Percentiles rank a stretch among this genome's conserved stretches.
Conservation (phyloP, 31 red algal species). For the Asparagopsis taxiformis region DNA sequence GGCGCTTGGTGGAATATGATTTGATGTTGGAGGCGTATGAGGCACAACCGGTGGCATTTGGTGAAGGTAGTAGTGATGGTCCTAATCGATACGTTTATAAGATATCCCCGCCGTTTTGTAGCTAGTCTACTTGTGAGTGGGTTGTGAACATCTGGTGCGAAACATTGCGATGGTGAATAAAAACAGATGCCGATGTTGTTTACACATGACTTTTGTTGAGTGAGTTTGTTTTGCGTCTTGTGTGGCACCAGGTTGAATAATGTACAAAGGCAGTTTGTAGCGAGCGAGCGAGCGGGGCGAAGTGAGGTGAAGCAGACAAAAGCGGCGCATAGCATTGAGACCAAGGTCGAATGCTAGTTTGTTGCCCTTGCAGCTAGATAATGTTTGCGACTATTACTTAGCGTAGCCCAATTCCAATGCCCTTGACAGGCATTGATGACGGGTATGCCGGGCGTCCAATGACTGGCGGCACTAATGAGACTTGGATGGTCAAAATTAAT, state of each 20-base stretch:
- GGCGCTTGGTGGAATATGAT: background rate
- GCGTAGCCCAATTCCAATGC: background rate
- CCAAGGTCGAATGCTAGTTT: too few relatives aligned
- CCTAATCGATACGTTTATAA: background rate
- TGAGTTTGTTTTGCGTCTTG: too few relatives aligned
- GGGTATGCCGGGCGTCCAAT: background rate
- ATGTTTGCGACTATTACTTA: background rate
- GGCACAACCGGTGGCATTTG: background rate
- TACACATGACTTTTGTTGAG: background rate
- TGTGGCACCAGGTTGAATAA: background rate
- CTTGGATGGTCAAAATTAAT: background rate
- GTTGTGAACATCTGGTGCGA: background rate
- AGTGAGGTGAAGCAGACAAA: too few relatives aligned
- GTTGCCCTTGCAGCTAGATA: background rate
- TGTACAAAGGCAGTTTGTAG: constrained; percentile 1
- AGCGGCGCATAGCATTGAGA: too few relatives aligned
- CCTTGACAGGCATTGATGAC: background rate
- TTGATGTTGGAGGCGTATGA: background rate
- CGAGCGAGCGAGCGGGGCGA: too few relatives aligned
- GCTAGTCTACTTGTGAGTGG: background rate
- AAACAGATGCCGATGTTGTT: background rate
- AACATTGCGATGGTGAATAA: background rate
- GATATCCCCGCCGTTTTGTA: background rate
- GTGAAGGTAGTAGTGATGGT: background rate
- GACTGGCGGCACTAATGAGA: background rate